Base-by-base conservation (phyloP, 495 filamentous ascomycete genomes). In the Neohortaea acidophila region DNA sequence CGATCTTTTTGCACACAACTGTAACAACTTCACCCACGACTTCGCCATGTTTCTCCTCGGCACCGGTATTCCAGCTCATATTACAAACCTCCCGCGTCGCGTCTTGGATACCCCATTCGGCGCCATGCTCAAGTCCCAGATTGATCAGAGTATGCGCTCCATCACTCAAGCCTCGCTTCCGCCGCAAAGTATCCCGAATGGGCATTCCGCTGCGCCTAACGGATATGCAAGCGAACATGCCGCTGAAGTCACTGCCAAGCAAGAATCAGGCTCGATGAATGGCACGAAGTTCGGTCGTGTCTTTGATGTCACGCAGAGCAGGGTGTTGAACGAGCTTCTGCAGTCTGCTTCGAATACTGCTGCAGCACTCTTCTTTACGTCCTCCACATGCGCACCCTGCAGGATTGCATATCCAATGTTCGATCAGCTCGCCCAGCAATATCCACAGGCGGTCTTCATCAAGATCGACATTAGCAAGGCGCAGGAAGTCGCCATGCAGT, bases 21-120 rank as follows among this genome's bases (percentile, higher is more conserved):
- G 32, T 21, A 96, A 97, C 61, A 96, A 96, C 64, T 97, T 97
- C 58, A 81, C 84, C 3, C 86, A 96, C 52, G 89, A 96, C 44
- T 72, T 97, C 47, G 61, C 80, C 32, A 92, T 78, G 63, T 94
- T 97, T 41, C 64, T 96, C 2, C 62, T 92, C n/a, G 87, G 89
- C 15, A 79, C 73, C 51, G 76, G 81, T 8, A 94, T 97, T 42
- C 89, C 89, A 9, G 68, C 72, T 0, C 79, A 91, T 43, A 96
- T 97, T 45, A 72, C 73, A n/a, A 81, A 79, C 39, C 70, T 97
- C 43, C 89, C 89, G 14, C 72, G 81, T 51, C 79, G 75, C 0
- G 84, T 96, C 15, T 66, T 97, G 18, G 72, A 84, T 31, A 93
- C 89, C 0, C 86, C 87, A 0, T 82, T 94, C 44, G 89, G 89